Conservation (phyloP, 1,139 yeast species). For the Kodamaea plutei region DNA sequence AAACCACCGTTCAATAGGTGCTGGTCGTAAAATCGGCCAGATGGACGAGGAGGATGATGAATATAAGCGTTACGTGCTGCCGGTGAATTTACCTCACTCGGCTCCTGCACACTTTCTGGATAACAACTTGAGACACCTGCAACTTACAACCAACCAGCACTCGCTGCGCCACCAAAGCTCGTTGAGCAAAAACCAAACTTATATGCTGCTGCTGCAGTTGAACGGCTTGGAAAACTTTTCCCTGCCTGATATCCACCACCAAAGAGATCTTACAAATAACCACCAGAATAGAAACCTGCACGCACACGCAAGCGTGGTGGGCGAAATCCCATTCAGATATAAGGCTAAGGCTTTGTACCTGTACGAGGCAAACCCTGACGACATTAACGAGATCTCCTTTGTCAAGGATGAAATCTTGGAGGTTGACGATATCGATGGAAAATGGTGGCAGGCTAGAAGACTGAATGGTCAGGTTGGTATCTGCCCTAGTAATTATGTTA, state of each 20-base stretch:
- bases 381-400: conserved; percentile 88
- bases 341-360: conserved; percentile 83
- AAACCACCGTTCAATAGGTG: conserved; percentile 16
- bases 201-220: conserved; percentile 53
- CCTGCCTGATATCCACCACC: conserved; percentile 33
- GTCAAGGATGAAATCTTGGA: conserved; percentile 85
- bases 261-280: conserved; percentile 32
- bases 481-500: conserved; percentile 93
- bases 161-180: conserved; percentile 6
- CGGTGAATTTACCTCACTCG: conserved; percentile 19
- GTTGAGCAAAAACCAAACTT: conserved; percentile 32
- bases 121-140: conserved; percentile 35
- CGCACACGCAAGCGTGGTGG: conserved; percentile 5
- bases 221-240: conserved; percentile 58
- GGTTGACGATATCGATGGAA: conserved; percentile 89
- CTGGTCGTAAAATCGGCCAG: conserved; percentile 15
- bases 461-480: conserved; percentile 92
- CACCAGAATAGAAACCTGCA: conserved; percentile 5
- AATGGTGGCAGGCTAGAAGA: conserved; percentile 98
- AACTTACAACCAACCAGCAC: conserved; percentile 23
- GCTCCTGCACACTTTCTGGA: conserved; percentile 29
- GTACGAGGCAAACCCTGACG: conserved; percentile 91
- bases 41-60: conserved; percentile 26
- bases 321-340: conserved; percentile 61
- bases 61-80: conserved; percentile 25